phyloP scores from a whole-genome alignment of 208 protist genomes.

The Leishmania lainsoni region DNA sequence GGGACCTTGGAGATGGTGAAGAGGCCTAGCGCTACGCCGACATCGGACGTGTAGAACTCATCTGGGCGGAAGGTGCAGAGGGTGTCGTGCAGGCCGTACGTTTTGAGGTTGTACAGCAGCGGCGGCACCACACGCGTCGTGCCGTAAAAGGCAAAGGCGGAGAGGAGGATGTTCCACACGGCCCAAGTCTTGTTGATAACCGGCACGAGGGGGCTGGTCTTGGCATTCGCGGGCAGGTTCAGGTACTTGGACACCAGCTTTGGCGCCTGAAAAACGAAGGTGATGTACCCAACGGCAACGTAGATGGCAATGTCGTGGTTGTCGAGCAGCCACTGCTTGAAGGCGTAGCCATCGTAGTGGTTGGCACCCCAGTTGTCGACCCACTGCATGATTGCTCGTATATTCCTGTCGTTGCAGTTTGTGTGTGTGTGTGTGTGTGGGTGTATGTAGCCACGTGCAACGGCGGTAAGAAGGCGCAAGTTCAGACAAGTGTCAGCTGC shows the following conservation, averaged over 20 bases:
- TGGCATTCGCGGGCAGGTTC: constrained; percentile 26
- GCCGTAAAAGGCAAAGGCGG: constrained; percentile 82
- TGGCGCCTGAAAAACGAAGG: constrained; percentile 56
- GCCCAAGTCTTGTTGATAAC: constrained; percentile 59
- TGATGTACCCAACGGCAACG: constrained; percentile 44
- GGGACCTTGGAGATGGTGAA: constrained; percentile 87
- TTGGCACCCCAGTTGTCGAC: constrained; percentile 58
- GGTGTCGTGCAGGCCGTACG: constrained; percentile 56
- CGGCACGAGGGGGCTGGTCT: constrained; percentile 32
- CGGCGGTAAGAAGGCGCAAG: neutral
- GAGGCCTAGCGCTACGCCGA: constrained; percentile 72
- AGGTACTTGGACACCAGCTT: constrained; percentile 35
- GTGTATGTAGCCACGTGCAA: neutral
- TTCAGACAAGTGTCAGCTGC: neutral
- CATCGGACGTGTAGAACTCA: constrained; percentile 56
- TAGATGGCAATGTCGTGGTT: constrained; percentile 67
- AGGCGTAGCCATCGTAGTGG: constrained; percentile 65
- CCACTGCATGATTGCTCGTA: constrained; percentile 31
- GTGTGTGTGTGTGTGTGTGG: constrained; percentile 3
- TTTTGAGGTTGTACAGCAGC: constrained; percentile 39
- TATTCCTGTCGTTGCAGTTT: neutral
- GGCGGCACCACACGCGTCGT: constrained; percentile 59
- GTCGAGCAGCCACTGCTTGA: constrained; percentile 52
- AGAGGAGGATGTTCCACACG: constrained; percentile 92
- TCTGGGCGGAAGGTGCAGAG: constrained; percentile 67